Percentiles rank a stretch among this genome's conserved stretches.
These are phyloP conservation scores for Pseudozyma sp. DNA, from an alignment of 1,284 basidiomycete genomes.

Conservation along the genomic window DNA sequence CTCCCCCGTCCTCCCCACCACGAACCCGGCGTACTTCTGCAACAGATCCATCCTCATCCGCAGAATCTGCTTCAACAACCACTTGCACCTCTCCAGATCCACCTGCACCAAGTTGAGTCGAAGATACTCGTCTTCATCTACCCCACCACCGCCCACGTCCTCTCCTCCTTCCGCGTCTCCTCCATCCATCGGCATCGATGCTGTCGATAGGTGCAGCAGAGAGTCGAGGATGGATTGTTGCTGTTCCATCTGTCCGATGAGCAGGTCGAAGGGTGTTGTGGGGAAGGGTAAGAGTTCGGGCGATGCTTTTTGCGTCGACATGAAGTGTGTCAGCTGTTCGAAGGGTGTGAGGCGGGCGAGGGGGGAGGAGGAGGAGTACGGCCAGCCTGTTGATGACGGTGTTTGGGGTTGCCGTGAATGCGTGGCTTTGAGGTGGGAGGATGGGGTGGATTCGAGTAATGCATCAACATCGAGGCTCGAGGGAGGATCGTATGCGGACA, in stretches of 20 bases:
- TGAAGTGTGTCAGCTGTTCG: constrained; percentile 36
- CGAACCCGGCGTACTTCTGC: constrained; percentile 50
- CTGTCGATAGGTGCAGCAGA: constrained; percentile 16
- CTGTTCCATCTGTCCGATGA: constrained; percentile 52
- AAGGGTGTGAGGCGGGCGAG: constrained; percentile 13
- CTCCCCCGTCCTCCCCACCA: constrained; percentile 23
- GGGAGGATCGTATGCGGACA: constrained; percentile 10
- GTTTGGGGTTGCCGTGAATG: background rate
- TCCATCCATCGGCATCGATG: background rate
- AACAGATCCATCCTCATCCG: constrained; percentile 54
- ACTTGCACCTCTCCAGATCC: constrained; percentile 63
- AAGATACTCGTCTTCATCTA: constrained; percentile 63
- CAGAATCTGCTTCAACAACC: constrained; percentile 61
- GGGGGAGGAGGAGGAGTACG: constrained; percentile 12
- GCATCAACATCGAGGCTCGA: constrained; percentile 39
- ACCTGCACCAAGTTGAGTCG: constrained; percentile 64
- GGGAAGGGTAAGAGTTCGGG: constrained; percentile 48
- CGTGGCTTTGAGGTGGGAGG: background rate
- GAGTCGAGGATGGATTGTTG: constrained; percentile 60
- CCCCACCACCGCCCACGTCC: background rate
- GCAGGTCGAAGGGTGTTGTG: constrained; percentile 15
- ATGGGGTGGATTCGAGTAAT: constrained; percentile 4
- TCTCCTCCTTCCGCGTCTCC: background rate
- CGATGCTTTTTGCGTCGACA: constrained; percentile 28
- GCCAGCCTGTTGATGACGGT: constrained; percentile 15